Evolutionary conservation across 495 filamentous ascomycete species (phyloP), one percentile per base, ranked within the genome.

Genomic region (Penicillium paxilli): DNA sequence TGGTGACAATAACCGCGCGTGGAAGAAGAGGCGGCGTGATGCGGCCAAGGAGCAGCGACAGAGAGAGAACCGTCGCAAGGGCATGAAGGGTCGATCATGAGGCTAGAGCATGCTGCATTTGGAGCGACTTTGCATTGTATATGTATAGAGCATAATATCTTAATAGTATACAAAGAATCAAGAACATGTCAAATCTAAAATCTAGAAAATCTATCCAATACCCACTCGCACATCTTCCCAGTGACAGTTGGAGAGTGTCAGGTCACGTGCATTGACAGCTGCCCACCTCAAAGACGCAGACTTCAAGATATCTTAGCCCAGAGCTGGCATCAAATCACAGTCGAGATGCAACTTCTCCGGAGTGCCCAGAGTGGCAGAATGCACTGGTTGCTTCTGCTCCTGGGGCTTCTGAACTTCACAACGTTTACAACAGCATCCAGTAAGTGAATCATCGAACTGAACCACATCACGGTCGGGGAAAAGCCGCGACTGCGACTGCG

Each of bases 1-100:
- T 1, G 92, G 93, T 2, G 90, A 96, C 38, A 84, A 88, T 48
- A 98, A 96, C 66, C 79, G 92, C 21, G 88, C 87, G 3, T 98
- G 93, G 93, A 96, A 93, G 75, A 88, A 85, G 70, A 69, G 89
- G 59, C 82, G 89, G 52, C 86, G 92, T 64, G 81, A 91, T 59
- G 87, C 80, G 38, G 79, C 84, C 35, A 98, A 98, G 78, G 85
- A 89, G 69, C 90, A 90, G 75, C 79, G 92, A 60, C 90, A 96
- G 70, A 81, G 87, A 60, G 91, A 96, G 58, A 96, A 94, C 61
- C 83, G 80, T 62, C 80, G 80, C 56, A 80, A 83, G 49, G 79
- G 82, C 17, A 57, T 72, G 61, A 76, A 75, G 59, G 74, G 73
- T 16, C 74, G 64, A 56, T 75, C 71, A 47, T 77, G 58, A 53